Percentiles rank a stretch among this genome's conserved stretches.
phyloP scores from a whole-genome alignment of 164 flowering plant species.

The Liriodendron chinense region DNA sequence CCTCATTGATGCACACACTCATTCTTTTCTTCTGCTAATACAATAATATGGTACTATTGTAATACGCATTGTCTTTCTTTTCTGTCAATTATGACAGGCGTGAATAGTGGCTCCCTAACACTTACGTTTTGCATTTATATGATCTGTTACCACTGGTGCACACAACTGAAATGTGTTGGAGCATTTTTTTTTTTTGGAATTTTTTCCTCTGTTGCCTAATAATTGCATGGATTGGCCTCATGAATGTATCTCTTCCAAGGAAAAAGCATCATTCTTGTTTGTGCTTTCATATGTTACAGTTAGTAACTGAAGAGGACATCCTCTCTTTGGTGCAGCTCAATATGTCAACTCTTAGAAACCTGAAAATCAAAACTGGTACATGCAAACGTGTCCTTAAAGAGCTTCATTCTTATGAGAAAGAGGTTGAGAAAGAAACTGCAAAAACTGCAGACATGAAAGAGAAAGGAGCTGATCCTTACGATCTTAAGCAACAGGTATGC shows the following conservation, averaged over 20 bases:
- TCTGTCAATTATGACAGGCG: no score
- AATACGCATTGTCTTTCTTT: no score
- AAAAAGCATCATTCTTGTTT: background rate
- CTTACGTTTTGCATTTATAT: no score
- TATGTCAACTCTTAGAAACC: constrained; percentile 72
- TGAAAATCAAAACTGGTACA: constrained; percentile 86
- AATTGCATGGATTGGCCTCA: no score
- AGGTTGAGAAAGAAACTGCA: constrained; percentile 84
- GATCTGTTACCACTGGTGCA: no score
- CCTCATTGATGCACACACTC: no score
- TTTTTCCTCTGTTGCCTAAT: no score
- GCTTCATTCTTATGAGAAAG: constrained; percentile 87
- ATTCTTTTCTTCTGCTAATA: no score
- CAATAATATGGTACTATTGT: no score
- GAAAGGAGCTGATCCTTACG: constrained; percentile 87
- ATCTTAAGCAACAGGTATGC: constrained; percentile 88
- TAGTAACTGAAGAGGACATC: background rate
- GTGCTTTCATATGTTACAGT: background rate
- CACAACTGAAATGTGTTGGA: no score
- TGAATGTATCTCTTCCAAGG: background rate
- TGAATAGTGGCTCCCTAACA: no score
- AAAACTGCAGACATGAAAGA: constrained; percentile 91
- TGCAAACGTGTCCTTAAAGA: constrained; percentile 87
- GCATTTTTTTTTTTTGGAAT: no score
- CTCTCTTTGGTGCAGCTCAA: constrained; percentile 6